These are phyloP conservation scores for Scheffersomyces coipomensis DNA, from an alignment of 805 yeast genomes.

Conservation along the genomic window DNA sequence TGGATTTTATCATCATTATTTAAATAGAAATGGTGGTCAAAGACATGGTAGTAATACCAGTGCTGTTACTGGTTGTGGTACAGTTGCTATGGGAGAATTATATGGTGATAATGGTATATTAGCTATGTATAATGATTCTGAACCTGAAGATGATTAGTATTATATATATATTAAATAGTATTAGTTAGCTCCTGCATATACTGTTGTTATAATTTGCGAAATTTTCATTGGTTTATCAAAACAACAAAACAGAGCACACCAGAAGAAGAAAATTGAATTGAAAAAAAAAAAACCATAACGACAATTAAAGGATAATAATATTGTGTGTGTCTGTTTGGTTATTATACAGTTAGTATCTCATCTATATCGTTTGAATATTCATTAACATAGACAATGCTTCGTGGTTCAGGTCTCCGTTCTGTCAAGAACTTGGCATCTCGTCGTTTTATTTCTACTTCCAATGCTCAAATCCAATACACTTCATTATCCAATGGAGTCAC, in stretches of 20 bases:
- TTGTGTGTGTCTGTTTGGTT: too few species aligned
- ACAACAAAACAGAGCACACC: too few species aligned
- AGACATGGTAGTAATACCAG: background rate
- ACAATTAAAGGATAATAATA: too few species aligned
- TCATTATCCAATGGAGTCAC: conserved; percentile 72
- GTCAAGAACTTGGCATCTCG: conserved; percentile 33
- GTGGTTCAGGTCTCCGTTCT: conserved; percentile 38
- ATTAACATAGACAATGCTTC: conserved; percentile 31
- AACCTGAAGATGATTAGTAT: background rate
- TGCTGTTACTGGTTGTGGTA: background rate
- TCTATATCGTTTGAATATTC: too few species aligned
- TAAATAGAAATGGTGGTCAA: too few species aligned
- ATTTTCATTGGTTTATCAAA: conserved; percentile 3
- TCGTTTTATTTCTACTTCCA: conserved; percentile 60
- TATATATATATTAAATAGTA: background rate
- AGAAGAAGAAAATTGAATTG: too few species aligned
- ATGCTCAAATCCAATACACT: conserved; percentile 64
- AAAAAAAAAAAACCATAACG: too few species aligned
- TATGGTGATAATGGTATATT: conserved; percentile 6
- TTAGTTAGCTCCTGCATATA: background rate
- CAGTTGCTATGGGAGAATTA: conserved; percentile 1
- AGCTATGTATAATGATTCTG: conserved; percentile 4
- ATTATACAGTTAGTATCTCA: too few species aligned
- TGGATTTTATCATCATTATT: too few species aligned
- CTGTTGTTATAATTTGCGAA: conserved; percentile 1